Conservation (phyloP, 176 grass and related monocot species). For the Phragmites australis region DNA sequence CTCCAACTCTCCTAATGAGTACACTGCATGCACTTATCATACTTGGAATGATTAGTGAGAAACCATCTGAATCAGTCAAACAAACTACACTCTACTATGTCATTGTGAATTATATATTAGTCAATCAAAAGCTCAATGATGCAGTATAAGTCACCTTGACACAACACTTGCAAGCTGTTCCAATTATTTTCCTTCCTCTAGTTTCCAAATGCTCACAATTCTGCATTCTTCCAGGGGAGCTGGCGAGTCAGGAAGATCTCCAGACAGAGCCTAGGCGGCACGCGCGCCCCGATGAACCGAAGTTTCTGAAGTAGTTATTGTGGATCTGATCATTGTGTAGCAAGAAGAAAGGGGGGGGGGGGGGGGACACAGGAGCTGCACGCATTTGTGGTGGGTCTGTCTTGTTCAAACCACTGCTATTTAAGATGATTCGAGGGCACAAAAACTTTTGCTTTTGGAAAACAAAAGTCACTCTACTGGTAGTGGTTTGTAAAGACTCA, state of each 20-base stretch:
- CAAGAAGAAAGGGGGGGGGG: not conserved
- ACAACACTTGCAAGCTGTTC: slow-evolving; percentile 7
- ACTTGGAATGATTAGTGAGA: slow-evolving; percentile 22
- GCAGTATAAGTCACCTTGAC: slow-evolving; percentile 15
- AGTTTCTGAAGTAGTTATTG: slow-evolving; percentile 33
- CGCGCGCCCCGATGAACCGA: not conserved
- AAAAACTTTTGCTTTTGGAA: slow-evolving; percentile 40
- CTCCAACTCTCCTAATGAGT: not conserved
- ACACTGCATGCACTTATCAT: slow-evolving; percentile 29
- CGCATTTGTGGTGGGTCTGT: slow-evolving; percentile 27
- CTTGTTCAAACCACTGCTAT: slow-evolving; percentile 45
- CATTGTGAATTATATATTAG: slow-evolving; percentile 12
- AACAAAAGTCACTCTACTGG: slow-evolving; percentile 40
- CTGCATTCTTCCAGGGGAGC: slow-evolving; percentile 46
- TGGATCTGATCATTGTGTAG: slow-evolving; percentile 36
- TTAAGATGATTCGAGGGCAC: slow-evolving; percentile 41
- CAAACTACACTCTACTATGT: not conserved
- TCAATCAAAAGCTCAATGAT: slow-evolving; percentile 5
- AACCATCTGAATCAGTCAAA: slow-evolving; percentile 15
- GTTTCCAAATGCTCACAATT: not conserved
- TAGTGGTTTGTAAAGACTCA: slow-evolving; percentile 21
- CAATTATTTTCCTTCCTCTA: not conserved
- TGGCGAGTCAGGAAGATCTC: slow-evolving; percentile 51
- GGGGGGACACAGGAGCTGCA: not conserved
- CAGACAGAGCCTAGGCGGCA: slow-evolving; percentile 35